A percentile compares a stretch with the other conserved stretches of the same genome.
phyloP scores from a whole-genome alignment of 768 basidiomycete species.

The Austroboletus eburneus region DNA sequence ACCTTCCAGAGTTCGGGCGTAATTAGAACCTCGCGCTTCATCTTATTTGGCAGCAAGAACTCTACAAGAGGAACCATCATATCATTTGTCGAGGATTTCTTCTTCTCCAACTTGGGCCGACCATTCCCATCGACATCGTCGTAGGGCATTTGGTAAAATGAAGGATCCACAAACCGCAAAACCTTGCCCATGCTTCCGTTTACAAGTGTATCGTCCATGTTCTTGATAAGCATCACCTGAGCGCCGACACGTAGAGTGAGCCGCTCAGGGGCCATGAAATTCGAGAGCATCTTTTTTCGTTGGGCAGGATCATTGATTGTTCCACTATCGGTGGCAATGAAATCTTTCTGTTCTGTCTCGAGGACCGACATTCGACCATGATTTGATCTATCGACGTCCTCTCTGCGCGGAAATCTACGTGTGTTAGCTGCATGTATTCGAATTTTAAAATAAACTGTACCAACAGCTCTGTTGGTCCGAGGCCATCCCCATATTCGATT shows the following conservation, averaged over 20 bases:
- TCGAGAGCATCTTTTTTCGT: constrained; percentile 74
- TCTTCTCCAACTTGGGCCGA: constrained; percentile 33
- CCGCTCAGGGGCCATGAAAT: constrained; percentile 81
- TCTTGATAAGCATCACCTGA: constrained; percentile 97
- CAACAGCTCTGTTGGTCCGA: constrained; percentile 89
- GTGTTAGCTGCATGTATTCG: background rate
- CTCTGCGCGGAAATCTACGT: constrained; percentile 83
- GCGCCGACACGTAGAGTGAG: constrained; percentile 75
- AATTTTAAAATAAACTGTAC: constrained; percentile 24
- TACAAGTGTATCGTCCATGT: constrained; percentile 83
- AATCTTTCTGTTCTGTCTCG: constrained; percentile 48
- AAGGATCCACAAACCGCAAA: constrained; percentile 62
- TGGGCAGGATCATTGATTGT: constrained; percentile 47
- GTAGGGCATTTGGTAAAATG: constrained; percentile 40
- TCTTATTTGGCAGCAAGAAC: constrained; percentile 61
- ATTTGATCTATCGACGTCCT: constrained; percentile 91
- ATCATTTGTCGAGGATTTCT: constrained; percentile 24
- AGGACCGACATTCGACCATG: constrained; percentile 59
- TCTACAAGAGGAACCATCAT: constrained; percentile 70
- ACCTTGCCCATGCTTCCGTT: constrained; percentile 94
- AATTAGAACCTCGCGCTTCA: constrained; percentile 52
- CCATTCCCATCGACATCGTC: constrained; percentile 34
- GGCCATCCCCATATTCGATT: constrained; percentile 74
- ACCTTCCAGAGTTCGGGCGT: constrained; percentile 79
- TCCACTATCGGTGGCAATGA: constrained; percentile 62